Evolutionary conservation across 1,139 yeast species (phyloP).

Genomic region (Taphrina betulina): DNA sequence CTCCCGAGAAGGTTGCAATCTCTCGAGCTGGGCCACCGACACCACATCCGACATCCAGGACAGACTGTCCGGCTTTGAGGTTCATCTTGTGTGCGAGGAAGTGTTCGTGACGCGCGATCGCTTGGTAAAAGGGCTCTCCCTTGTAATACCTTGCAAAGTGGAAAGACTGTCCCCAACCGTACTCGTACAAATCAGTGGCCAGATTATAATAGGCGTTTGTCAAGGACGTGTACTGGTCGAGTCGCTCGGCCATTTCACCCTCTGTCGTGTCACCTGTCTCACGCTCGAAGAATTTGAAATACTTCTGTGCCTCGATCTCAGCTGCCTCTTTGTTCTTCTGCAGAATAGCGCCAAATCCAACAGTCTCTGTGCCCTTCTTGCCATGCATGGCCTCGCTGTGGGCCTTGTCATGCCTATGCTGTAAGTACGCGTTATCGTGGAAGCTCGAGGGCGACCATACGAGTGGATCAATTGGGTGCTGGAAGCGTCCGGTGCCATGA

Average conservation of each 20-base stretch:
- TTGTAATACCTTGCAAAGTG: conserved; percentile 91
- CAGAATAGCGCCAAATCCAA: conserved; percentile 75
- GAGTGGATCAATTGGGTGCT: conserved; percentile 22
- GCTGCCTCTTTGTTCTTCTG: conserved; percentile 77
- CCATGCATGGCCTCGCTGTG: conserved; percentile 73
- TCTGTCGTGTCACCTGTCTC: conserved; percentile 62
- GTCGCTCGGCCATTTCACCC: conserved; percentile 58
- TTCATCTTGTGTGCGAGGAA: conserved; percentile 86
- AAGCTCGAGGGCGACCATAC: neutral
- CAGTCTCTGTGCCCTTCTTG: conserved; percentile 57
- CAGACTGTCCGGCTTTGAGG: conserved; percentile 74
- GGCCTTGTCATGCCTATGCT: conserved; percentile 23
- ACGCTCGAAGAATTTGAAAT: conserved; percentile 92
- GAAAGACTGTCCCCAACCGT: conserved; percentile 99
- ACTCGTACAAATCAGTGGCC: conserved; percentile 61
- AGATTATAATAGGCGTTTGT: conserved; percentile 96
- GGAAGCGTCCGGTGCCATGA: conserved; percentile 18
- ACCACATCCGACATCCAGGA: conserved; percentile 98
- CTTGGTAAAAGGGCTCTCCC: conserved; percentile 93
- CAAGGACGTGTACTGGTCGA: conserved; percentile 79
- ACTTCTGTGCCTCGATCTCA: conserved; percentile 79
- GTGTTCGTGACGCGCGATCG: conserved; percentile 96
- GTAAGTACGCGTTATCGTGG: neutral
- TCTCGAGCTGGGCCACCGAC: conserved; percentile 99
- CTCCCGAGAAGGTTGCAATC: conserved; percentile 85